A percentile compares a stretch with the other conserved stretches of the same genome.
These are phyloP conservation scores for Hibiscus mutabilis DNA, from an alignment of 345 rosid species.

Conservation along the genomic window DNA sequence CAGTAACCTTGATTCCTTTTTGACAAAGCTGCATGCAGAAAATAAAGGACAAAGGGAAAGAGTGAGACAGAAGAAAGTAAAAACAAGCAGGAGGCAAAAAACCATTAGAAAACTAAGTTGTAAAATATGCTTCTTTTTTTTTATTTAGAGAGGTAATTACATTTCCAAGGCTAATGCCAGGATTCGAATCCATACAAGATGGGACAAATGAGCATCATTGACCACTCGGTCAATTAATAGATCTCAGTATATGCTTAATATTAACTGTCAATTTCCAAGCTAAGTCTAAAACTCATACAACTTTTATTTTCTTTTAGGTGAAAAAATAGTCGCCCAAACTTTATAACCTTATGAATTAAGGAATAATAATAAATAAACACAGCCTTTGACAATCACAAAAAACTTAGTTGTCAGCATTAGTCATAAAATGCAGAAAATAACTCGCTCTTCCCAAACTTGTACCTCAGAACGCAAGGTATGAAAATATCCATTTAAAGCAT, in stretches of 20 bases:
- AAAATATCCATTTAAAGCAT: constrained; percentile 85
- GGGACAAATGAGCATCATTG: too few species aligned
- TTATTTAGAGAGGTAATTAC: too few species aligned
- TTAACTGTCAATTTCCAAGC: not conserved
- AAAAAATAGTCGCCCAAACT: not conserved
- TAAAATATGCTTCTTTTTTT: too few species aligned
- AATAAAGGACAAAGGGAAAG: not conserved
- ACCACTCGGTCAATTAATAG: too few species aligned
- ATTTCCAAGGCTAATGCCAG: too few species aligned
- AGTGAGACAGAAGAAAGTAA: not conserved
- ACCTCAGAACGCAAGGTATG: constrained; percentile 97
- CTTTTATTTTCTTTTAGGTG: not conserved
- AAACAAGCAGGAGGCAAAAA: not conserved
- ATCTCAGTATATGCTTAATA: not conserved
- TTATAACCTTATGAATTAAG: not conserved
- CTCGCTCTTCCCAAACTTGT: constrained; percentile 8
- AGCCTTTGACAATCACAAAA: not conserved
- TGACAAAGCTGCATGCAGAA: constrained; percentile 50
- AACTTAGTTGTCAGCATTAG: not conserved
- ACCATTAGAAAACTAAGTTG: not conserved
- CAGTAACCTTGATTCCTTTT: constrained; percentile 81
- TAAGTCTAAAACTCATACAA: not conserved
- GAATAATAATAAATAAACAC: not conserved
- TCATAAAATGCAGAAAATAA: not conserved
- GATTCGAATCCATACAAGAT: too few species aligned